Percentiles rank a stretch among this genome's conserved stretches.
These are phyloP conservation scores for Aureobasidium sp. DNA, from an alignment of 2,329 filamentous ascomycete genomes.

Conservation along the genomic window DNA sequence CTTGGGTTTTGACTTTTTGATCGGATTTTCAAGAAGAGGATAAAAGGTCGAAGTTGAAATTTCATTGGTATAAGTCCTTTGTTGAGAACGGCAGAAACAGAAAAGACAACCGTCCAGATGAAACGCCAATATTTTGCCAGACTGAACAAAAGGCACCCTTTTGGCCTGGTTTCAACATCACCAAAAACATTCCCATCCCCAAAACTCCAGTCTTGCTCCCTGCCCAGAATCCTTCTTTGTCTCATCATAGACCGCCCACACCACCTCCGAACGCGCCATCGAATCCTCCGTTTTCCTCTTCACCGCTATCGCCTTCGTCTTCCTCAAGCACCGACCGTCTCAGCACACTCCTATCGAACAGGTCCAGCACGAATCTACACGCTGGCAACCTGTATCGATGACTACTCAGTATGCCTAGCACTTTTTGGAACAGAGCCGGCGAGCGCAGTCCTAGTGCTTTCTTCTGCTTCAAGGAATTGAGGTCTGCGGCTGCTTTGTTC, in stretches of 20 bases:
- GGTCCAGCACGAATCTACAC: slow-evolving; percentile 81
- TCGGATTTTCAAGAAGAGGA: background rate
- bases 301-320: slow-evolving; percentile 35
- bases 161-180: no score
- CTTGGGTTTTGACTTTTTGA: slow-evolving; percentile 39
- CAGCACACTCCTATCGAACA: slow-evolving; percentile 88
- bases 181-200: no score
- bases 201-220: no score
- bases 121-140: no score
- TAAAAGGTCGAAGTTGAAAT: no score
- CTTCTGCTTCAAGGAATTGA: slow-evolving; percentile 66
- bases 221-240: no score
- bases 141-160: no score
- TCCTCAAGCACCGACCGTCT: slow-evolving; percentile 76
- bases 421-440: slow-evolving; percentile 72
- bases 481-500: slow-evolving; percentile 75
- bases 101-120: no score
- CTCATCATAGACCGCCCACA: background rate
- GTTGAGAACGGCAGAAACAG: no score
- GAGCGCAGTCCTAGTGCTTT: slow-evolving; percentile 70
- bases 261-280: background rate
- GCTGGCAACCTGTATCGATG: slow-evolving; percentile 85
- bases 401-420: slow-evolving; percentile 76
- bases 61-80: no score
- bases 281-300: background rate